Evolutionary conservation across 495 filamentous ascomycete genomes (phyloP).

Genomic region (Penicillium dipodomyicola): DNA sequence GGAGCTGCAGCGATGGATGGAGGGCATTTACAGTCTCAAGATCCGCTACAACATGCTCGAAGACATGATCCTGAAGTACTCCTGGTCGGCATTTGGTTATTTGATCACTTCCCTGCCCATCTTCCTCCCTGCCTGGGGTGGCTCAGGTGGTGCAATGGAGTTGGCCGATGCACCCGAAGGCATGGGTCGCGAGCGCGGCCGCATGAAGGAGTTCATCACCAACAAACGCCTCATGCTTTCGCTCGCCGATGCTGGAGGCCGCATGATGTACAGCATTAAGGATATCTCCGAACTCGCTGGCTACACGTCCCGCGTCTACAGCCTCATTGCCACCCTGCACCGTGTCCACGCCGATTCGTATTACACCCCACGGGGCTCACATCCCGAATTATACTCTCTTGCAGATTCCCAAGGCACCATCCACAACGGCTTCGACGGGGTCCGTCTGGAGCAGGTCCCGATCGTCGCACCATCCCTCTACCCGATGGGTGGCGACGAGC

Average conservation of each 20-base stretch:
- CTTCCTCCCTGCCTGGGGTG: conserved; percentile 94
- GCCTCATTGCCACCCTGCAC: conserved; percentile 89
- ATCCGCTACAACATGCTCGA: conserved; percentile 98
- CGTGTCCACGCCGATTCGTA: conserved; percentile 90
- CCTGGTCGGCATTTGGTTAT: conserved; percentile 97
- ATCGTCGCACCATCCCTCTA: conserved; percentile 79
- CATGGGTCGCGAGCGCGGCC: conserved; percentile 66
- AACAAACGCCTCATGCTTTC: conserved; percentile 99
- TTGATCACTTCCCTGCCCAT: conserved; percentile 87
- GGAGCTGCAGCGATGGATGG: conserved; percentile 91
- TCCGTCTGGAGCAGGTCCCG: conserved; percentile 90
- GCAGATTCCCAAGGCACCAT: conserved; percentile 89
- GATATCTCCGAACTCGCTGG: conserved; percentile 92
- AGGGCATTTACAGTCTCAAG: conserved; percentile 91
- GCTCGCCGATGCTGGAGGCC: conserved; percentile 89
- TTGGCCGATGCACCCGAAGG: conserved; percentile 43
- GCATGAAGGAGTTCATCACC: conserved; percentile 99
- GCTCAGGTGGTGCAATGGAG: conserved; percentile 69
- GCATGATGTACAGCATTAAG: conserved; percentile 99
- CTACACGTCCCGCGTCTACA: conserved; percentile 95
- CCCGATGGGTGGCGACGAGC: conserved; percentile 82
- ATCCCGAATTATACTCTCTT: conserved; percentile 79
- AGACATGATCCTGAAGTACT: conserved; percentile 97
- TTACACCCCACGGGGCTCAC: conserved; percentile 60
- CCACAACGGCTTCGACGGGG: conserved; percentile 90